These are phyloP conservation scores for Candida tallmaniae DNA, from an alignment of 805 yeast genomes.

Conservation along the genomic window DNA sequence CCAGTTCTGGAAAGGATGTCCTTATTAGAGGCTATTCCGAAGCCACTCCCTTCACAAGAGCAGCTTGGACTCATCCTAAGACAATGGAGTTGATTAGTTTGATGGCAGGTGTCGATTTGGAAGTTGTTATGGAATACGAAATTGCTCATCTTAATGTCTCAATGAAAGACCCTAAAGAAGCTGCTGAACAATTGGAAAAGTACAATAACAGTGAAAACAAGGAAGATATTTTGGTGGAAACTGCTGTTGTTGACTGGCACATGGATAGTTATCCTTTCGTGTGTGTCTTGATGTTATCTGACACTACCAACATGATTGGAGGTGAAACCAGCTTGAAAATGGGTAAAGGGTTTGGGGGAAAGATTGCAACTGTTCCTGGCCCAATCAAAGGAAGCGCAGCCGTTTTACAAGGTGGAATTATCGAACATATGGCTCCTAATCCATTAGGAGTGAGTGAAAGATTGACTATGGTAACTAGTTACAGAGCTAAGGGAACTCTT, in stretches of 20 bases:
- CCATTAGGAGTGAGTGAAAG: slow-evolving; percentile 33
- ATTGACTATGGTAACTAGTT: slow-evolving; percentile 41
- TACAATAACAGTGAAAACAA: slow-evolving; percentile 8
- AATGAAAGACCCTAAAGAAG: slow-evolving; percentile 34
- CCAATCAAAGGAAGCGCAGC: slow-evolving; percentile 34
- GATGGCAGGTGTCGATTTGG: slow-evolving; percentile 59
- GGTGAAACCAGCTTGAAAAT: slow-evolving; percentile 55
- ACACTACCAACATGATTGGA: slow-evolving; percentile 54
- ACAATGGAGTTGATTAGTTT: slow-evolving; percentile 48
- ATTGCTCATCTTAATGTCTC: slow-evolving; percentile 50
- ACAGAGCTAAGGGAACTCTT: slow-evolving; percentile 26
- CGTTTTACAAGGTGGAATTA: slow-evolving; percentile 36
- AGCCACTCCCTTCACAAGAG: slow-evolving; percentile 46
- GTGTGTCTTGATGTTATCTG: slow-evolving; percentile 59
- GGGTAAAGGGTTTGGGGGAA: slow-evolving; percentile 26
- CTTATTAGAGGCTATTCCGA: slow-evolving; percentile 48
- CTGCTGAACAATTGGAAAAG: slow-evolving; percentile 21
- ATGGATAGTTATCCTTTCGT: slow-evolving; percentile 60
- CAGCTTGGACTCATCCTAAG: slow-evolving; percentile 58
- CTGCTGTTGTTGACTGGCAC: slow-evolving; percentile 64
- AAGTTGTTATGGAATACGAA: slow-evolving; percentile 54
- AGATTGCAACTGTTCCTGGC: slow-evolving; percentile 19
- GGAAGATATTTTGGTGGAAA: slow-evolving; percentile 34
- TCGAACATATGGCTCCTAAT: slow-evolving; percentile 38
- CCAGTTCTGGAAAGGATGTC: slow-evolving; percentile 49